phyloP scores from a whole-genome alignment of 352 stramenopile species.

The Phytophthora vignae region DNA sequence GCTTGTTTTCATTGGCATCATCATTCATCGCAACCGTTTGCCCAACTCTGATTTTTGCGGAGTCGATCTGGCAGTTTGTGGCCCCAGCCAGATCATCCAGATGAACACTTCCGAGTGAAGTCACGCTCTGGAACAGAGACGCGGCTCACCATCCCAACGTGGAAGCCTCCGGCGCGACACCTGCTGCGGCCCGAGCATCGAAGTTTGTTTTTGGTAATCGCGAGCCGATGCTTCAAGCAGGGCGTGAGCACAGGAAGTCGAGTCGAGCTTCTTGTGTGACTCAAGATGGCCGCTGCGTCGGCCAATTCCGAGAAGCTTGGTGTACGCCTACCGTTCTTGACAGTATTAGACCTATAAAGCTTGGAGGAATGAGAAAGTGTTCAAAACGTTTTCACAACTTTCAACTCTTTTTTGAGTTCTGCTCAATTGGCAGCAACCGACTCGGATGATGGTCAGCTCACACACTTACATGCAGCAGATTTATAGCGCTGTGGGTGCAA shows the following conservation, averaged over 20 bases:
- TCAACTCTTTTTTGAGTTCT: no score
- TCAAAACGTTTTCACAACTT: no score
- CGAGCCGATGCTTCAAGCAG: no score
- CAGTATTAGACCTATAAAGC: no score
- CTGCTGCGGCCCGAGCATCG: not conserved
- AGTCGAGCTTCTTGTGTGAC: not conserved
- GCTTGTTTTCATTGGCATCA: not conserved
- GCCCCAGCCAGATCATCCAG: slow-evolving; percentile 14
- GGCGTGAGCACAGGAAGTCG: slow-evolving; percentile 4
- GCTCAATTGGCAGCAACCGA: no score
- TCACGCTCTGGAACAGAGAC: slow-evolving; percentile 15
- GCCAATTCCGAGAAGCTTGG: no score
- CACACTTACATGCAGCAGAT: no score
- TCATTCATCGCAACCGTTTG: not conserved
- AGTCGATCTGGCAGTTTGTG: slow-evolving; percentile 5
- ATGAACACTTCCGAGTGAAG: slow-evolving; percentile 9
- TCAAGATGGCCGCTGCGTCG: not conserved
- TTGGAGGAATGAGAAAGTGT: no score
- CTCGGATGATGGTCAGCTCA: no score
- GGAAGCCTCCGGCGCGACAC: slow-evolving; percentile 10
- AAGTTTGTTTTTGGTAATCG: slow-evolving; percentile 28
- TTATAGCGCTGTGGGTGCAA: no score
- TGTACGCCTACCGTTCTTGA: no score
- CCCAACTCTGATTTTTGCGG: not conserved
- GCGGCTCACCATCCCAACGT: slow-evolving; percentile 7